Conservation (phyloP, 768 basidiomycete species). For the Tylopilus subfusipes region DNA sequence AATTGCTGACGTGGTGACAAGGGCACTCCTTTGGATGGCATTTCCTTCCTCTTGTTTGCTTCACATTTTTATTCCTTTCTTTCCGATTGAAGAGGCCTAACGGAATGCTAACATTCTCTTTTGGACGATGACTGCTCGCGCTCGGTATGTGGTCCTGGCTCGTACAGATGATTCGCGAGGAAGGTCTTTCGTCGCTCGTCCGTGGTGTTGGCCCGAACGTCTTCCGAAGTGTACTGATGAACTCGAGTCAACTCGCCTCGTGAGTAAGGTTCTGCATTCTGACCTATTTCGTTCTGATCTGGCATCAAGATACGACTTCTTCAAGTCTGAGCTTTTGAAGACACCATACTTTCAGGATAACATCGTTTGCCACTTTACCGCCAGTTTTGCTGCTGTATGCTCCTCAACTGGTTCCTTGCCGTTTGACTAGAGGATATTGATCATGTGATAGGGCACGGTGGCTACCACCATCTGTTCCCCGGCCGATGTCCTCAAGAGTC, state of each 20-base stretch:
- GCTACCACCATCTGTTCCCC: constrained; percentile 89
- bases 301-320: constrained; percentile 73
- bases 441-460: constrained; percentile 68
- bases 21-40: not conserved
- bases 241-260: constrained; percentile 89
- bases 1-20: not conserved
- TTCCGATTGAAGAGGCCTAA: not conserved
- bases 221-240: constrained; percentile 84
- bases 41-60: not conserved
- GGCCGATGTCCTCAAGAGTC: constrained; percentile 84
- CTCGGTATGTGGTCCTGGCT: not conserved
- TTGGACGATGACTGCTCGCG: not conserved
- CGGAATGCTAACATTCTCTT: constrained; percentile 7
- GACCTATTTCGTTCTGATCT: not conserved
- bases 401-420: not conserved
- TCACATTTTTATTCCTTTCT: not conserved
- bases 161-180: constrained; percentile 78
- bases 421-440: too few relatives aligned
- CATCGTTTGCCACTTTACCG: constrained; percentile 78
- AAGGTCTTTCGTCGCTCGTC: constrained; percentile 69
- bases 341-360: constrained; percentile 75
- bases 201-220: constrained; percentile 84
- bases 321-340: constrained; percentile 80
- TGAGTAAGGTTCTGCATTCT: constrained; percentile 35
- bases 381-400: constrained; percentile 79